phyloP scores from a whole-genome alignment of 768 basidiomycete species.

The Rubroboletus pulcherrimus region DNA sequence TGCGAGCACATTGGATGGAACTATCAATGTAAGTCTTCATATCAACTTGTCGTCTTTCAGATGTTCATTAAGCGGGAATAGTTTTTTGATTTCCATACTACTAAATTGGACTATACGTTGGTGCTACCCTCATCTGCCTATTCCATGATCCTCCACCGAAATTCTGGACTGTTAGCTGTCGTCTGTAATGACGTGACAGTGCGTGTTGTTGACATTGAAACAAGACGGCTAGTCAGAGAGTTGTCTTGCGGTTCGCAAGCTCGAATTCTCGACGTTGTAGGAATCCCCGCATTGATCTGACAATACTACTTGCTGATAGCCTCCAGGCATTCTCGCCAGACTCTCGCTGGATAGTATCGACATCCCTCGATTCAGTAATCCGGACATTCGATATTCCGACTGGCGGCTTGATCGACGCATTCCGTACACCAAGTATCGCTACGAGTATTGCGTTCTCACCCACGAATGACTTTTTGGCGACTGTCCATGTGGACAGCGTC shows the following conservation, averaged over 20 bases:
- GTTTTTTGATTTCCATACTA: slow-evolving; percentile 97
- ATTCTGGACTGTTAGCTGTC: slow-evolving; percentile 78
- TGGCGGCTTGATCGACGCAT: slow-evolving; percentile 87
- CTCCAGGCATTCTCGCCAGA: slow-evolving; percentile 88
- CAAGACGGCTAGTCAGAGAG: slow-evolving; percentile 82
- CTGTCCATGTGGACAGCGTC: slow-evolving; percentile 89
- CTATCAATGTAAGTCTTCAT: slow-evolving; percentile 65
- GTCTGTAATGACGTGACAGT: slow-evolving; percentile 85
- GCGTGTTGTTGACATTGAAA: slow-evolving; percentile 89
- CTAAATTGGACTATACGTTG: slow-evolving; percentile 65
- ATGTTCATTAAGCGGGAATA: slow-evolving; percentile 29
- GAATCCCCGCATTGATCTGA: slow-evolving; percentile 23
- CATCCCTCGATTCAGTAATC: slow-evolving; percentile 87
- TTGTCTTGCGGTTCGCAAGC: slow-evolving; percentile 72
- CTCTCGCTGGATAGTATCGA: slow-evolving; percentile 87
- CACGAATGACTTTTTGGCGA: slow-evolving; percentile 92
- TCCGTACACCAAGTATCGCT: slow-evolving; percentile 82
- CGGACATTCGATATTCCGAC: slow-evolving; percentile 96
- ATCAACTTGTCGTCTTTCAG: neutral
- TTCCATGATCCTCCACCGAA: slow-evolving; percentile 74
- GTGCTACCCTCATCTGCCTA: slow-evolving; percentile 64
- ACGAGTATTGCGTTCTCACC: slow-evolving; percentile 93
- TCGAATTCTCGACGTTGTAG: slow-evolving; percentile 84
- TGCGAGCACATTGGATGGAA: slow-evolving; percentile 85
- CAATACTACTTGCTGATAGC: slow-evolving; percentile 1